Evolutionary conservation across 108 stramenopile species (phyloP), one percentile per base, ranked within the genome.

Genomic region (Nannochloropsis gaditana): DNA sequence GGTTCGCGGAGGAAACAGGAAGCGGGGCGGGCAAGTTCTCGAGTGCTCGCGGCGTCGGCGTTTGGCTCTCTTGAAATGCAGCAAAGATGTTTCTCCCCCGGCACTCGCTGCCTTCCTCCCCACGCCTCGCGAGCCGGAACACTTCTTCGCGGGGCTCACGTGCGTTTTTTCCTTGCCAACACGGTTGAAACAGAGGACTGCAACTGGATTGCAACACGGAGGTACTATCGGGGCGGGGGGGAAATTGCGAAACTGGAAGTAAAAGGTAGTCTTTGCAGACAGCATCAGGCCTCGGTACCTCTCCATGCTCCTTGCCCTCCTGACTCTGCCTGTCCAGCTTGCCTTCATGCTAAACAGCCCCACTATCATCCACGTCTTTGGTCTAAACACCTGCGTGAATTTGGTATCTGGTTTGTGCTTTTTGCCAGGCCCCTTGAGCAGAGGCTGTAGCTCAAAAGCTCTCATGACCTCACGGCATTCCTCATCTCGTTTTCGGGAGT

Each of bases 171-270:
- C 6, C 59, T 8, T 6, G n/a, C n/a, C 59, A 73, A 73, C 59
- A 8, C n/a, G 6, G 3, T n/a, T n/a, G n/a, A 8, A 4, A 2
- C 59, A n/a, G n/a, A 3, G 59, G 80, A 73, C 42, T 44, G 50
- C 79, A 84, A 80, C 84, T 81, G 79, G 11, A 80, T 79, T 81
- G 83, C 83, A 42, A 83, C 87, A n/a, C 44, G 83, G 9, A 21
- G 42, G 83, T 84, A 84, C 50, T 84, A 41, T 10, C 80, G 87
- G 45, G 83, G 80, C n/a, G 45, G 44, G 31, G 42, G 45, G 9
- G 42, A 44, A 41, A 83, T 83, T 43, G 83, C 86, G 43, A 84
- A 80, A 17, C 50, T 47, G 43, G 84, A 84, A 45, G 84, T 45
- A 11, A 87, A 83, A 43, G 83, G 41, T 43, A 41, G 43, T 9